These are phyloP conservation scores for Nannochloropsis oceanica DNA, from an alignment of 108 stramenopile species.

Conservation along the genomic window DNA sequence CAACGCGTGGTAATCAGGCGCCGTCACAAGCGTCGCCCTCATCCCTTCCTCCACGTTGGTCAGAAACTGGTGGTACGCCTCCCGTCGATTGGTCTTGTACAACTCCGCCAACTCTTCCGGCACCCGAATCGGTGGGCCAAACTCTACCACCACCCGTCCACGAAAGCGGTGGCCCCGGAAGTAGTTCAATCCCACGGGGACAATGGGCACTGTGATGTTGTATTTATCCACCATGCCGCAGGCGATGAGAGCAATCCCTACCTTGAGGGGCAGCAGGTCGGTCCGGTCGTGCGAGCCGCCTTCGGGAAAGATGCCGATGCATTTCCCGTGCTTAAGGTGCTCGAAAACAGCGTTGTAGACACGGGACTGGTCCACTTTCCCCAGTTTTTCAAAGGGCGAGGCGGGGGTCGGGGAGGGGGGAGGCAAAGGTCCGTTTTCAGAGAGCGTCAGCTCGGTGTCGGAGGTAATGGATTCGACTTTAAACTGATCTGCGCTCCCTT, in stretches of 20 bases:
- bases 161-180: slow-evolving; percentile 78
- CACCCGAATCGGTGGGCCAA: slow-evolving; percentile 37
- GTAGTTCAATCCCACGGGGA: slow-evolving; percentile 94
- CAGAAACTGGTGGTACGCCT: slow-evolving; percentile 65
- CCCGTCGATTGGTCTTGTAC: slow-evolving; percentile 39
- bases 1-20: slow-evolving; percentile 80
- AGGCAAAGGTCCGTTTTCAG: not conserved
- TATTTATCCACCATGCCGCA: slow-evolving; percentile 74
- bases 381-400: slow-evolving; percentile 59
- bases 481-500: not conserved
- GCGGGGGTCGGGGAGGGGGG: not conserved
- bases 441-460: slow-evolving; percentile 17
- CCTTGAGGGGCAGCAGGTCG: slow-evolving; percentile 90
- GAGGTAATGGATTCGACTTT: slow-evolving; percentile 25
- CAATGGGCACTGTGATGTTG: slow-evolving; percentile 74
- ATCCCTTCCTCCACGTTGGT: slow-evolving; percentile 68
- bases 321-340: slow-evolving; percentile 22
- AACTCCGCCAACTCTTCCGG: slow-evolving; percentile 24
- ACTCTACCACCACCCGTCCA: slow-evolving; percentile 38
- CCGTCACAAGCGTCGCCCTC: slow-evolving; percentile 77
- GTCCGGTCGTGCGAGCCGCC: slow-evolving; percentile 95
- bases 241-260: slow-evolving; percentile 90
- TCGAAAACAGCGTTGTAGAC: slow-evolving; percentile 47
- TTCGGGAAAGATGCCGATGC: slow-evolving; percentile 89
- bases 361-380: slow-evolving; percentile 58